phyloP scores from a whole-genome alignment of 2,329 filamentous ascomycete species.

The Dactylellina drechsleri region DNA sequence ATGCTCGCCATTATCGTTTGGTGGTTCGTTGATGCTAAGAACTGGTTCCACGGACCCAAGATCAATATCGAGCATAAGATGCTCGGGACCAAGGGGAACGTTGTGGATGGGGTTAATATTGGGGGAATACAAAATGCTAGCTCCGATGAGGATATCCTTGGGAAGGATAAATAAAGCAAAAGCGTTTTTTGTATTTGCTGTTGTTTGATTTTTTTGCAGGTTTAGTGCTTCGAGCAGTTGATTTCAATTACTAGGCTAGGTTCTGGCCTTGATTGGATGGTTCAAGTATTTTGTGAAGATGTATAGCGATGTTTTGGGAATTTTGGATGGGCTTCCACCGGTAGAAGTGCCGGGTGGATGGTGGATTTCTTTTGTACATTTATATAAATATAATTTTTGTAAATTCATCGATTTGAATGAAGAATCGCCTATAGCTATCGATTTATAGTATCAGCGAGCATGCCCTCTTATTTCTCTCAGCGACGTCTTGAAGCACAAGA shows the following conservation, averaged over 20 bases:
- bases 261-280: too few relatives aligned
- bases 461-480: too few relatives aligned
- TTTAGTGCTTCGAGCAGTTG: background rate
- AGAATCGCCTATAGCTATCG: too few relatives aligned
- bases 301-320: too few relatives aligned
- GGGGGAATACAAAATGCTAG: background rate
- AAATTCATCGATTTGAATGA: background rate
- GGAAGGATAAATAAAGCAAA: slow-evolving; percentile 46
- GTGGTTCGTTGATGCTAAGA: slow-evolving; percentile 72
- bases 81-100: slow-evolving; percentile 62
- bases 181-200: slow-evolving; percentile 3
- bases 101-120: slow-evolving; percentile 60
- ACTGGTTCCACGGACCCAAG: slow-evolving; percentile 77
- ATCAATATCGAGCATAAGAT: slow-evolving; percentile 72
- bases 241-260: background rate
- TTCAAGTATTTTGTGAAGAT: too few relatives aligned
- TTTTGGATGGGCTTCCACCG: too few relatives aligned
- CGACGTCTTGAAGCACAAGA: too few relatives aligned
- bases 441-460: too few relatives aligned
- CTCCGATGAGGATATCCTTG: slow-evolving; percentile 28
- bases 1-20: slow-evolving; percentile 71
- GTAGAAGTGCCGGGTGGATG: too few relatives aligned
- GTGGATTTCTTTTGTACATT: too few relatives aligned
- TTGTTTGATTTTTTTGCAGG: background rate
- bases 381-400: background rate